Percentiles rank a stretch among this genome's conserved stretches.
Evolutionary conservation across 441 rosid genomes (phyloP).

Genomic region (Corymbia citriodora): DNA sequence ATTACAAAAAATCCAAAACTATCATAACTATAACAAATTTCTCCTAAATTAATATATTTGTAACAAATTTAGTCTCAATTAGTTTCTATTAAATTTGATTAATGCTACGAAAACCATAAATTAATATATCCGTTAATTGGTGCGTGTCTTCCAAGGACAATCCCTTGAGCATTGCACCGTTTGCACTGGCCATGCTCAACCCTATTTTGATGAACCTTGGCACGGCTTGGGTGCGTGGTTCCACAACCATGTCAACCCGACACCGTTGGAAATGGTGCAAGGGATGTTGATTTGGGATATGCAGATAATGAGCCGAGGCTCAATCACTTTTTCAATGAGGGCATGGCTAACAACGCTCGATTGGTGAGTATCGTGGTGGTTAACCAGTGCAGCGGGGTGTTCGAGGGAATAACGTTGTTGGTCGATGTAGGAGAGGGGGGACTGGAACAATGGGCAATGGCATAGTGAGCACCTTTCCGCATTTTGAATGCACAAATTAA

Average conservation of each 20-base stretch:
- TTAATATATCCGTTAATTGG: too few relatives aligned
- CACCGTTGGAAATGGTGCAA: neutral
- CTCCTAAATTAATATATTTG: too few relatives aligned
- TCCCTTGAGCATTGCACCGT: neutral
- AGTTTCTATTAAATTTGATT: too few relatives aligned
- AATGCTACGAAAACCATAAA: too few relatives aligned
- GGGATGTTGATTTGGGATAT: neutral
- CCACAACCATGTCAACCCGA: neutral
- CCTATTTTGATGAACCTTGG: neutral
- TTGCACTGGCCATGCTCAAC: neutral
- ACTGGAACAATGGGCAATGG: neutral
- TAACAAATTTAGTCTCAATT: accelerated
- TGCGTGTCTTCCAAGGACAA: neutral
- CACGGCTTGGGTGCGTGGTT: neutral
- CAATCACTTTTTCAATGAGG: neutral
- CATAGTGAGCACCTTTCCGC: neutral
- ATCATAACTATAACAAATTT: too few relatives aligned
- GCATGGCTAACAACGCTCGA: neutral
- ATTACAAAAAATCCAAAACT: too few relatives aligned
- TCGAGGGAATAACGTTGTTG: neutral
- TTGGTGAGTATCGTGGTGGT: neutral
- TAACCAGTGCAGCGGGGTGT: neutral
- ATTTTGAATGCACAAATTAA: neutral
- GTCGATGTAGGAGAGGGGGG: neutral
- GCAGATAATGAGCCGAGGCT: neutral